phyloP scores from a whole-genome alignment of 2,329 filamentous ascomycete genomes.

The Verticillium dahliae region DNA sequence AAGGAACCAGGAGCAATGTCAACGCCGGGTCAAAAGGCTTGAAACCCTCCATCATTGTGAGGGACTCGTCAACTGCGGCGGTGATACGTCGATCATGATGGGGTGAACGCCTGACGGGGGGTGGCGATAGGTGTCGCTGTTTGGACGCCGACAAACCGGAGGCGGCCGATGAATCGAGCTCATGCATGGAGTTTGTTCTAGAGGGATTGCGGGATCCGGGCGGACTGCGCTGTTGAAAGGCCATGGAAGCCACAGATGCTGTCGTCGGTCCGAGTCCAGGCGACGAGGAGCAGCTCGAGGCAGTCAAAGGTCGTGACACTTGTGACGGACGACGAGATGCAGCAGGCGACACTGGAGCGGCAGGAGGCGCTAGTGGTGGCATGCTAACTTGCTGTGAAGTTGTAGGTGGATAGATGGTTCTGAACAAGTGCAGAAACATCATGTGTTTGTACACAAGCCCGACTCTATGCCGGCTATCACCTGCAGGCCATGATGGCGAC shows the following conservation, averaged over 20 bases:
- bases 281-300: conserved; percentile 26
- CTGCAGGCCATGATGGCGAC: conserved; percentile 56
- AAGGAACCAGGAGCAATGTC: conserved; percentile 53
- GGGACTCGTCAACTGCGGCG: conserved; percentile 48
- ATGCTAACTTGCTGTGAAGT: conserved; percentile 4
- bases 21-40: conserved; percentile 51
- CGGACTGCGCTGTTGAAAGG: conserved; percentile 21
- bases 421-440: conserved; percentile 59
- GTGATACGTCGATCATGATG: conserved; percentile 46
- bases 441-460: conserved; percentile 57
- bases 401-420: conserved; percentile 52
- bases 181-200: conserved; percentile 32
- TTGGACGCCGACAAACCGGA: conserved; percentile 2
- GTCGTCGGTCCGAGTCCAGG: conserved; percentile 17
- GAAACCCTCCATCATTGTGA: conserved; percentile 48
- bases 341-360: conserved; percentile 8
- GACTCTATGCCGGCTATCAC: conserved; percentile 50
- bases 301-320: conserved; percentile 10
- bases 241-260: conserved; percentile 8
- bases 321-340: conserved; percentile 12
- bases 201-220: conserved; percentile 25
- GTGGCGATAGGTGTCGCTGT: conserved; percentile 29
- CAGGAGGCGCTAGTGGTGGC: conserved; percentile 5
- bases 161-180: conserved; percentile 11
- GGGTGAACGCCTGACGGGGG: conserved; percentile 37